Evolutionary conservation across 2,329 filamentous ascomycete genomes (phyloP).

Genomic region (Calonectria naviculata): DNA sequence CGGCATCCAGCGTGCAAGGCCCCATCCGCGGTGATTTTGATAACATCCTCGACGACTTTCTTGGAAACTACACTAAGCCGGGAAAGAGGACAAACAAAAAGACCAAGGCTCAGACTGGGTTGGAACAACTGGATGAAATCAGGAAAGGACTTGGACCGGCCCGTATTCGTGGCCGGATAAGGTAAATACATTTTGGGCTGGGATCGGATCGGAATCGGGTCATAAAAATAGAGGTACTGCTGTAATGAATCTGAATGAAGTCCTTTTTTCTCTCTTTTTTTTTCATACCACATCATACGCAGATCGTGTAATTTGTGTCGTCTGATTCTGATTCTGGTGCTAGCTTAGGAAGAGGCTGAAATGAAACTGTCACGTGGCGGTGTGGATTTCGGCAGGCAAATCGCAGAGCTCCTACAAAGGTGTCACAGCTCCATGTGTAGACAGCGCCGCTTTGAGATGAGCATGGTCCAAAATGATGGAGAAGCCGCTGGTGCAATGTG

Average conservation of each 20-base stretch:
- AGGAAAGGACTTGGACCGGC: conserved; percentile 83
- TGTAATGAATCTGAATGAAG: conserved; percentile 29
- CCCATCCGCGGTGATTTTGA: conserved; percentile 84
- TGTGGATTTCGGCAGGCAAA: conserved; percentile 1
- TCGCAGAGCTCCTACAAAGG: not conserved
- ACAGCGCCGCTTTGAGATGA: not conserved
- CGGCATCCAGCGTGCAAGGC: conserved; percentile 74
- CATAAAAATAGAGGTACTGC: conserved; percentile 1
- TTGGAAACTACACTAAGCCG: conserved; percentile 77
- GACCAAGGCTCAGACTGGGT: conserved; percentile 81
- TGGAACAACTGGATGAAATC: conserved; percentile 93
- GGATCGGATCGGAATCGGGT: not conserved
- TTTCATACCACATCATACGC: not conserved
- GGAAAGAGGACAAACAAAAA: conserved; percentile 84
- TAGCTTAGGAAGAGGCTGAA: not conserved
- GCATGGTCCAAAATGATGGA: not conserved
- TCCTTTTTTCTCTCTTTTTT: conserved; percentile 11
- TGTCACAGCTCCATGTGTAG: not conserved
- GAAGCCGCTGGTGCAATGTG: too few species aligned
- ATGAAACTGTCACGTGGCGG: conserved; percentile 32
- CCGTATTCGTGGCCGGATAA: conserved; percentile 58
- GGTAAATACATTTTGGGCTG: conserved; percentile 21
- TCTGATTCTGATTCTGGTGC: not conserved
- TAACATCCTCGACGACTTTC: conserved; percentile 91
- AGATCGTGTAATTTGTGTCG: not conserved